A percentile compares a stretch with the other conserved stretches of the same genome.
These are phyloP conservation scores for Entoloma clypeatum DNA, from an alignment of 1,284 basidiomycete genomes.

Conservation along the genomic window DNA sequence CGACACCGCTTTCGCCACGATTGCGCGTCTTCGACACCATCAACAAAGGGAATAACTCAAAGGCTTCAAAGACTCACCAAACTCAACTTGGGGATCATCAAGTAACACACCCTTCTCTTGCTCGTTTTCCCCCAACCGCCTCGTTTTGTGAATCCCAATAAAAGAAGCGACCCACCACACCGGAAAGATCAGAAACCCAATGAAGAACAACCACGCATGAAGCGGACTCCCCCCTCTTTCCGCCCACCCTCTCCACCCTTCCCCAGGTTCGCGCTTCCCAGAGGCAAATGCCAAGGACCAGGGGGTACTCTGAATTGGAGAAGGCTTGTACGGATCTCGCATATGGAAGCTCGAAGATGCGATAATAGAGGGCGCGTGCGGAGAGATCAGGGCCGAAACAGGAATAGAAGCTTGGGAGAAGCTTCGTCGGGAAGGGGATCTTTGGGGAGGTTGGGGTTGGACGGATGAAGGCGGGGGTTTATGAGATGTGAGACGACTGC, in stretches of 20 bases:
- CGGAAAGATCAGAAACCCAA: slow-evolving; percentile 72
- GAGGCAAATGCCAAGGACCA: slow-evolving; percentile 54
- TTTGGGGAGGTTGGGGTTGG: slow-evolving; percentile 26
- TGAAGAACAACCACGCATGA: slow-evolving; percentile 73
- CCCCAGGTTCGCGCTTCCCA: slow-evolving; percentile 22
- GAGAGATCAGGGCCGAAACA: slow-evolving; percentile 68
- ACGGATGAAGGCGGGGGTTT: slow-evolving; percentile 17
- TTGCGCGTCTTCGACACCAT: slow-evolving; percentile 49
- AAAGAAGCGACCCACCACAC: slow-evolving; percentile 73
- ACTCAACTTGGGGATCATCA: slow-evolving; percentile 75
- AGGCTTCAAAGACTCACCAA: slow-evolving; percentile 44
- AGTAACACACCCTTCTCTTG: slow-evolving; percentile 67
- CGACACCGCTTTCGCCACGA: slow-evolving; percentile 72
- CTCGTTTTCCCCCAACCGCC: slow-evolving; percentile 54
- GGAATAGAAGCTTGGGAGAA: slow-evolving; percentile 69
- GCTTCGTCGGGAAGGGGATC: slow-evolving; percentile 43
- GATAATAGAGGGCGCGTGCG: slow-evolving; percentile 66
- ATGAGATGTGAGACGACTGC: slow-evolving; percentile 24
- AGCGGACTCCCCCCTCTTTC: slow-evolving; percentile 62
- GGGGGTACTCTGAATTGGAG: slow-evolving; percentile 50
- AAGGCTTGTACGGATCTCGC: slow-evolving; percentile 70
- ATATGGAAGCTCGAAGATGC: slow-evolving; percentile 63
- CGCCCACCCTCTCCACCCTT: slow-evolving; percentile 37
- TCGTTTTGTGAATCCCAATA: slow-evolving; percentile 55
- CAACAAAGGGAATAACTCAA: slow-evolving; percentile 6